Evolutionary conservation across 2,329 filamentous ascomycete genomes (phyloP), one percentile per base, ranked within the genome.

Genomic region (Diplocarpon rosae): DNA sequence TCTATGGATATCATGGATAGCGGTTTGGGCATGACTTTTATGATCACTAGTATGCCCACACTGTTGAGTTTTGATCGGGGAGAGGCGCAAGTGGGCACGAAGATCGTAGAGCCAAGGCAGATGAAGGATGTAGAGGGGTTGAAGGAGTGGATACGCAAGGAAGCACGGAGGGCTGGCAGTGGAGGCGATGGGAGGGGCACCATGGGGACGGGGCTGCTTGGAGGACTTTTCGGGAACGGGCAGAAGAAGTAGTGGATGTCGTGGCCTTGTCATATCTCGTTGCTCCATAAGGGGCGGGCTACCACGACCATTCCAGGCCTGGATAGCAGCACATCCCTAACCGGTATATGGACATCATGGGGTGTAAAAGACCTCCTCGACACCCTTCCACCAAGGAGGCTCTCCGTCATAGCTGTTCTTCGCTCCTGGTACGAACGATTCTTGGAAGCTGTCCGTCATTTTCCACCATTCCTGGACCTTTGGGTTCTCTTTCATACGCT

Each of bases 401-500:
- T 69, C 70, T 2, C 76, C 78, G 5, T 72, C 69, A 52, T 74
- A 71, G 49, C 76, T 80, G 48, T 69, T 71, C 54, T 66, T 70
- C 2, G 76, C 77, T 0, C 76, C 78, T 0, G 72, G 68, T 1
- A 81, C 73, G 27, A 83, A 59, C 36, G 69, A 72, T 62, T 78
- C 80, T 65, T 89, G 85, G 69, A 80, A 85, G 12, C 69, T 69
- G 62, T 90, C 85, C 39, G 85, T 89, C 78, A 89, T 81, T 46
- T 67, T 68, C 84, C 84, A 90, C 85, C 85, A 90, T 62, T 83
- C 78, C 44, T 76, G 72, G 29, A 89, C 81, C 58, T 80, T 80
- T 1, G 76, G 72, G 54, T 88, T 86, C 46, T 76, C 76, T 1
- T 72, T 70, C 83, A 89, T 88, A 49, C 69, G 71, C 62, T 76